phyloP scores from a whole-genome alignment of 805 yeast genomes.

The Myxozyma vanderwaltii region DNA sequence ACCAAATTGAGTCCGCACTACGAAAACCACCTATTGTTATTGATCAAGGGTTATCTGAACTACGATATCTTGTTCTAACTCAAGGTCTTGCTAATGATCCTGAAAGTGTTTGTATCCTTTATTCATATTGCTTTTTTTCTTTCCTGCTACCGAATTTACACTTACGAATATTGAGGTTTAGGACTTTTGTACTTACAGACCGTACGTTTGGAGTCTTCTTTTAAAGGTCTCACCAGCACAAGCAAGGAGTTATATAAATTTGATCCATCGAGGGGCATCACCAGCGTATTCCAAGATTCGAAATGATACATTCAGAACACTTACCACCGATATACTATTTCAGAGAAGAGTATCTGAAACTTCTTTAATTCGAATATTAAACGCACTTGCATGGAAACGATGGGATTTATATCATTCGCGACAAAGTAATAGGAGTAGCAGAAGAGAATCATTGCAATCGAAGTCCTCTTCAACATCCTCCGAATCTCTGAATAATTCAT shows the following conservation, averaged over 20 bases:
- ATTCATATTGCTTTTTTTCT: background rate
- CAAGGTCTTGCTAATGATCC: constrained; percentile 30
- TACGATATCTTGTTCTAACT: constrained; percentile 29
- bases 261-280: constrained; percentile 61
- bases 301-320: constrained; percentile 83
- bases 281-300: constrained; percentile 66
- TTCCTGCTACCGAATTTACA: too few species aligned
- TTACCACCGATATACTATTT: constrained; percentile 71
- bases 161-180: background rate
- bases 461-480: background rate
- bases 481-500: background rate
- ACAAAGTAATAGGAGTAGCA: background rate
- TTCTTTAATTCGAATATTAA: constrained; percentile 65
- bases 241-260: constrained; percentile 56
- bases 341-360: constrained; percentile 68
- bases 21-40: constrained; percentile 22
- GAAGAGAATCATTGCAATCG: constrained; percentile 7
- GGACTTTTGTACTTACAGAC: constrained; percentile 65
- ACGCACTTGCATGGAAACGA: constrained; percentile 60
- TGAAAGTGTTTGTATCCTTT: constrained; percentile 8
- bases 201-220: constrained; percentile 79
- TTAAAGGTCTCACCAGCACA: constrained; percentile 62
- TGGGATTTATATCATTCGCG: constrained; percentile 14
- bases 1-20: constrained; percentile 23
- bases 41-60: constrained; percentile 31